A percentile compares a stretch with the other conserved stretches of the same genome.
These are phyloP conservation scores for Sarcomyxa edulis DNA, from an alignment of 768 basidiomycete species.

Conservation along the genomic window DNA sequence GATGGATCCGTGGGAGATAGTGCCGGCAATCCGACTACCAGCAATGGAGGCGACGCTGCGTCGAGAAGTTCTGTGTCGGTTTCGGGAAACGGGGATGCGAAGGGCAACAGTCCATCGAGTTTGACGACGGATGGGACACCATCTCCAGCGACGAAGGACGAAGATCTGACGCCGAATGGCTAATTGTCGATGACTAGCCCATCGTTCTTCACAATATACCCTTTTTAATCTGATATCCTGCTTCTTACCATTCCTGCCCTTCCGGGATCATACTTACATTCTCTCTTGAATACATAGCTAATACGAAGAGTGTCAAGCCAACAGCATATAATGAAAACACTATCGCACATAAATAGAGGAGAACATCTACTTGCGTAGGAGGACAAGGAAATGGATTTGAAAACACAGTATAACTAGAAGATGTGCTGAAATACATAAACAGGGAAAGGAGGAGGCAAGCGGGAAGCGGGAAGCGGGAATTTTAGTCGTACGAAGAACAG, in stretches of 20 bases:
- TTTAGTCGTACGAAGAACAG: no score
- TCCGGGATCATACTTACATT: no score
- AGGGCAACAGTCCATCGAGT: slow-evolving; percentile 37
- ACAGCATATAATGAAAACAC: neutral
- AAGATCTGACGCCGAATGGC: slow-evolving; percentile 91
- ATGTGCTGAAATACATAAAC: slow-evolving; percentile 6
- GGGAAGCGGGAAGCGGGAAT: slow-evolving; percentile 1
- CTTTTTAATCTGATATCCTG: slow-evolving; percentile 3
- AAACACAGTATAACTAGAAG: slow-evolving; percentile 14
- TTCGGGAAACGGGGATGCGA: slow-evolving; percentile 71
- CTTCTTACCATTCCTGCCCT: slow-evolving; percentile 5
- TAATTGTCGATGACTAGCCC: slow-evolving; percentile 70
- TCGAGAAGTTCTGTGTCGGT: slow-evolving; percentile 27
- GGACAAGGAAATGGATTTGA: slow-evolving; percentile 8
- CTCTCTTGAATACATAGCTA: slow-evolving; percentile 21
- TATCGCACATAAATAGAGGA: neutral
- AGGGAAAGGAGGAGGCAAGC: slow-evolving; percentile 6
- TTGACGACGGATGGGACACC: slow-evolving; percentile 68
- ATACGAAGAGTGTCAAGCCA: slow-evolving; percentile 10
- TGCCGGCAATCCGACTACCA: slow-evolving; percentile 9
- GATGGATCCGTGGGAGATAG: slow-evolving; percentile 29
- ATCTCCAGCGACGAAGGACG: slow-evolving; percentile 62
- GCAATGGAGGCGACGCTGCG: slow-evolving; percentile 24
- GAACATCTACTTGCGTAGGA: neutral
- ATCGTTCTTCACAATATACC: slow-evolving; percentile 10